Conservation (phyloP, 345 rosid genomes). For the Gossypioides kirkii region DNA sequence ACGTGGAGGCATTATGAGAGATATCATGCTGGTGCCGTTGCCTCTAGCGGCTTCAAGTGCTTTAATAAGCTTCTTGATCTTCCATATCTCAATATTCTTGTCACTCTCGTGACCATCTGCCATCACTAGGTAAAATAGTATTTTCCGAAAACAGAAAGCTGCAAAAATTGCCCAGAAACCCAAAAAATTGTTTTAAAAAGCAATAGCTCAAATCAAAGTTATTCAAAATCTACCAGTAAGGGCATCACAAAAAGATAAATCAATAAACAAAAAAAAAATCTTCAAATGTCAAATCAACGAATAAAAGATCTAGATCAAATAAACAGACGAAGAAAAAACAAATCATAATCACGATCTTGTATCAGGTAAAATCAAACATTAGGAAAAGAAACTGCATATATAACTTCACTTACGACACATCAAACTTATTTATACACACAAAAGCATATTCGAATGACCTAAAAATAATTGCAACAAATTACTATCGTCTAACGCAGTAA, state of each 20-base stretch:
- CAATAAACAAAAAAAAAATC: not conserved
- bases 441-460: not conserved
- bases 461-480: not conserved
- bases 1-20: slow-evolving; percentile 71
- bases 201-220: not conserved
- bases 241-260: not conserved
- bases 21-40: slow-evolving; percentile 78
- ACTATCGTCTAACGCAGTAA: too few relatives aligned
- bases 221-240: not conserved
- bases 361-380: not conserved
- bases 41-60: slow-evolving; percentile 71
- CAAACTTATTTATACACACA: not conserved
- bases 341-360: not conserved
- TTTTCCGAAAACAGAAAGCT: not conserved
- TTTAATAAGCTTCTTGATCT: slow-evolving; percentile 62
- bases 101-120: slow-evolving; percentile 54
- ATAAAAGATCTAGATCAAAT: not conserved
- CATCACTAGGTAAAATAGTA: slow-evolving; percentile 23
- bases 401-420: not conserved
- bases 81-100: slow-evolving; percentile 69
- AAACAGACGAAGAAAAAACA: not conserved
- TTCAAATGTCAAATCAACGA: not conserved
- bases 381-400: not conserved
- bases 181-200: not conserved
- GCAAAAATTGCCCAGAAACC: not conserved